Evolutionary conservation across 208 protist species (phyloP).

Genomic region (Trypanosoma conorhini): DNA sequence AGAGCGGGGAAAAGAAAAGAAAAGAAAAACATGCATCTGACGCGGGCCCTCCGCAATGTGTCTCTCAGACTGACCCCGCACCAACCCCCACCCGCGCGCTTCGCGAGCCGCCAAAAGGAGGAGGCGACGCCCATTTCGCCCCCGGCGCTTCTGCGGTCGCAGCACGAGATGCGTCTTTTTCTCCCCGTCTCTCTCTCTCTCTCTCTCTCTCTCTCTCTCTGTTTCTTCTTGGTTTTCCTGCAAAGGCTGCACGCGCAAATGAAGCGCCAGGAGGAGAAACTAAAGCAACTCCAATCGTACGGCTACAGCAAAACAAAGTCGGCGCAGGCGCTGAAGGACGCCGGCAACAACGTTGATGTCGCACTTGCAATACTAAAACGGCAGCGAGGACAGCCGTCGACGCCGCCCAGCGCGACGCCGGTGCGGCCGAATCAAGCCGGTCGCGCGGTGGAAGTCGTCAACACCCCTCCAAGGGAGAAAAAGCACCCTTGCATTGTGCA

Average conservation of each 20-base stretch:
- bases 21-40: not conserved
- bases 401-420: not conserved
- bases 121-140: not conserved
- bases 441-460: not conserved
- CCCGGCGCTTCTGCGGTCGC: not conserved
- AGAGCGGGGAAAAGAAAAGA: not conserved
- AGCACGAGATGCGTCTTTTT: constrained; percentile 9
- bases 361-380: constrained; percentile 52
- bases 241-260: not conserved
- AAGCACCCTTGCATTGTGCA: constrained; percentile 79
- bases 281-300: constrained; percentile 39
- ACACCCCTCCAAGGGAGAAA: constrained; percentile 14
- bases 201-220: constrained; percentile 14
- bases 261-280: constrained; percentile 9
- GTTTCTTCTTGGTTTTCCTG: constrained; percentile 7
- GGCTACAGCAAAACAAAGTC: constrained; percentile 69
- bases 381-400: constrained; percentile 21
- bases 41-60: not conserved
- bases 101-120: not conserved
- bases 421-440: not conserved
- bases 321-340: constrained; percentile 61
- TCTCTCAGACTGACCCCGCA: too few relatives aligned
- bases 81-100: not conserved
- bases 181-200: constrained; percentile 4
- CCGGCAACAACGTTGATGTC: constrained; percentile 46